A percentile compares a stretch with the other conserved stretches of the same genome.
Evolutionary conservation across 495 filamentous ascomycete genomes (phyloP).

Genomic region (Daldinia childiae): DNA sequence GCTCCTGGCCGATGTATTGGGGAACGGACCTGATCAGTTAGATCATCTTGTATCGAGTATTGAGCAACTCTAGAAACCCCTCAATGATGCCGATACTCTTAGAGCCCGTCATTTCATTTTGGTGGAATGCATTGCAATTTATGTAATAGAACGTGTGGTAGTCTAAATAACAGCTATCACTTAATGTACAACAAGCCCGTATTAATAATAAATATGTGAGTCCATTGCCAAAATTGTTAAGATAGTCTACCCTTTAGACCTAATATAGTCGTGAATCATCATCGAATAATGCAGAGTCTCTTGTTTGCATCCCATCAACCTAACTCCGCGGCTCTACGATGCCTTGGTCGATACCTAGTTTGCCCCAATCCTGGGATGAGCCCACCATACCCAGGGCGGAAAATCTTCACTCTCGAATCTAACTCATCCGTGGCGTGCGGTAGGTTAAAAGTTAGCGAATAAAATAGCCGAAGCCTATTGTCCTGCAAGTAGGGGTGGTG

Average conservation of each 20-base stretch:
- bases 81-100: background rate
- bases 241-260: constrained; percentile 11
- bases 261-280: constrained; percentile 11
- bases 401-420: background rate
- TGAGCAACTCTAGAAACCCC: constrained; percentile 54
- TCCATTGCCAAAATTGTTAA: constrained; percentile 17
- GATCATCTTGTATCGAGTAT: constrained; percentile 59
- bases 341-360: background rate
- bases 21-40: constrained; percentile 49
- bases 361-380: background rate
- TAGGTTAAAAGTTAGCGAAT: background rate
- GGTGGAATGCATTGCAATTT: constrained; percentile 13
- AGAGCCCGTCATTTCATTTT: background rate
- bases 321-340: background rate
- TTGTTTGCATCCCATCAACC: background rate
- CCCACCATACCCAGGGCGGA: background rate
- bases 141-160: constrained; percentile 6
- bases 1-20: constrained; percentile 56
- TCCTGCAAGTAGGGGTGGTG: background rate
- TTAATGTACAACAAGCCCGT: constrained; percentile 32
- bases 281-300: background rate
- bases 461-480: background rate
- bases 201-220: constrained; percentile 3
- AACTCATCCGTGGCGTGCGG: background rate
- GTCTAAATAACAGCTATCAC: constrained; percentile 22